Evolutionary conservation across 805 yeast species (phyloP).

Genomic region (Schizosaccharomyces japonicus): DNA sequence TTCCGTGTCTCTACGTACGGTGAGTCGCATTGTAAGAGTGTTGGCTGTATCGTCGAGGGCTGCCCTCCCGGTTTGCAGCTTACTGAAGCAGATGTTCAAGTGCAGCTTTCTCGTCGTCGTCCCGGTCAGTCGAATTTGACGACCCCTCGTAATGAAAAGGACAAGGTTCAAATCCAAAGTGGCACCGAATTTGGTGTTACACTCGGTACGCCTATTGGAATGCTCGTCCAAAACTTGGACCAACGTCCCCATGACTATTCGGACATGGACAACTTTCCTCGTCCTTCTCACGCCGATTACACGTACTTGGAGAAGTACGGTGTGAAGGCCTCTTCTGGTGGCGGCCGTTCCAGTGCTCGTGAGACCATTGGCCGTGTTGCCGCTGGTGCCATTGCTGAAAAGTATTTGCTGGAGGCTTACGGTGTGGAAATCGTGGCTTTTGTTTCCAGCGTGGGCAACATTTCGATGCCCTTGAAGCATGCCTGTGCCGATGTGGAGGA

Average conservation of each 20-base stretch:
- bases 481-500: constrained; percentile 1
- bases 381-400: constrained; percentile 95
- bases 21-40: constrained; percentile 91
- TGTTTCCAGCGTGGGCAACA: constrained; percentile 73
- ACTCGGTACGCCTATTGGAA: constrained; percentile 84
- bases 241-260: constrained; percentile 91
- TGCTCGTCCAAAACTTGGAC: constrained; percentile 81
- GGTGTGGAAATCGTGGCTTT: constrained; percentile 88
- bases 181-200: constrained; percentile 84
- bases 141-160: constrained; percentile 91
- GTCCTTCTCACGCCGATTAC: constrained; percentile 95
- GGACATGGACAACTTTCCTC: constrained; percentile 83
- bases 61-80: constrained; percentile 85
- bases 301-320: constrained; percentile 83
- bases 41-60: constrained; percentile 95
- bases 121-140: constrained; percentile 87
- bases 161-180: constrained; percentile 72
- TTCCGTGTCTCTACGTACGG: constrained; percentile 32
- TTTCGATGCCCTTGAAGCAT: constrained; percentile 26
- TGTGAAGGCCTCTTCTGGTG: constrained; percentile 81
- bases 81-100: constrained; percentile 73
- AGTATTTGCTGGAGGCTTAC: constrained; percentile 50
- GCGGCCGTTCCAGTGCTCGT: constrained; percentile 91
- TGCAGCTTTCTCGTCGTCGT: constrained; percentile 87
- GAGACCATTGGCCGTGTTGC: constrained; percentile 98